phyloP scores from a whole-genome alignment of 768 basidiomycete species.

The Amanita brunnescens region DNA sequence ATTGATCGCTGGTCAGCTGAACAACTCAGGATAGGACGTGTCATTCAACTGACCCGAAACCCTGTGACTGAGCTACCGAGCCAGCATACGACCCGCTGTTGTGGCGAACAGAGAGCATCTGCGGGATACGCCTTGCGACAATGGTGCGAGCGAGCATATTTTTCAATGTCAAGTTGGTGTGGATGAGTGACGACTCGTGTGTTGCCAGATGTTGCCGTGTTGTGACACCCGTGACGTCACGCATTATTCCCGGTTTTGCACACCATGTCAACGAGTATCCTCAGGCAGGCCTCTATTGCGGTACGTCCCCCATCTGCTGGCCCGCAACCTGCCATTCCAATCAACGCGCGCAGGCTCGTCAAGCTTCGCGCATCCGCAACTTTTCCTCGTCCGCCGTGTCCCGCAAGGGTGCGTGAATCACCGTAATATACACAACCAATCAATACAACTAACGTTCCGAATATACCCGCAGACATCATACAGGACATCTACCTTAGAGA shows the following conservation, averaged over 20 bases:
- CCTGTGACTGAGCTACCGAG: slow-evolving; percentile 43
- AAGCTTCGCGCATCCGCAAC: slow-evolving; percentile 40
- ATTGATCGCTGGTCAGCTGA: slow-evolving; percentile 8
- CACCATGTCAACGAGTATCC: slow-evolving; percentile 62
- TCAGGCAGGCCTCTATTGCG: slow-evolving; percentile 47
- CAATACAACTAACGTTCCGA: slow-evolving; percentile 19
- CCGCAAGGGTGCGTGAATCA: slow-evolving; percentile 50
- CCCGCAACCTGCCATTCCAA: slow-evolving; percentile 5
- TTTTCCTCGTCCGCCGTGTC: slow-evolving; percentile 53
- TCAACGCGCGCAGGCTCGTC: slow-evolving; percentile 34
- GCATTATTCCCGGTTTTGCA: slow-evolving; percentile 31
- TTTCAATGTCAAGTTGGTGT: slow-evolving; percentile 11
- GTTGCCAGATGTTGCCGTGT: not conserved
- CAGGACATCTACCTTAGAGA: slow-evolving; percentile 90
- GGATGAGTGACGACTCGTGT: slow-evolving; percentile 11
- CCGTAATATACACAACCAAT: slow-evolving; percentile 6
- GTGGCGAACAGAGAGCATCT: slow-evolving; percentile 22
- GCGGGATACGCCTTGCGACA: slow-evolving; percentile 28
- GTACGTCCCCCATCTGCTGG: slow-evolving; percentile 24
- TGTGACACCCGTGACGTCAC: slow-evolving; percentile 21
- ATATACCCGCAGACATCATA: slow-evolving; percentile 66
- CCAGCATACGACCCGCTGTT: slow-evolving; percentile 31
- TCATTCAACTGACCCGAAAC: slow-evolving; percentile 40
- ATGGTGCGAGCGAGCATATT: slow-evolving; percentile 31
- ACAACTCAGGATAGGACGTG: slow-evolving; percentile 2